Conservation (phyloP, 768 basidiomycete genomes). For the Mycena belliarum region DNA sequence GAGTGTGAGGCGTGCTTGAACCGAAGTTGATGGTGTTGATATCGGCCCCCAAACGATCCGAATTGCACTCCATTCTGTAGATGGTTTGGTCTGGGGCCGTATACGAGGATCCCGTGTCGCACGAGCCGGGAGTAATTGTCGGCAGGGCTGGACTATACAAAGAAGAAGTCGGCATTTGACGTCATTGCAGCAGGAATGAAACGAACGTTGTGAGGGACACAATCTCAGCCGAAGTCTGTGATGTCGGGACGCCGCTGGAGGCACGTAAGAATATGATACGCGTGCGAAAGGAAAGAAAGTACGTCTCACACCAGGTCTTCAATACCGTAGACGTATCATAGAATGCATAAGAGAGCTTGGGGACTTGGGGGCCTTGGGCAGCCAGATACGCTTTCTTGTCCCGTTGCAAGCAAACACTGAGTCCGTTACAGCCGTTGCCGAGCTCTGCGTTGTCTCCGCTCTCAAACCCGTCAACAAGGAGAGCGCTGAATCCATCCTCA, state of each 20-base stretch:
- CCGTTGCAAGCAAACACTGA: neutral
- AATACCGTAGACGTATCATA: neutral
- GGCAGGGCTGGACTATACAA: too few species aligned
- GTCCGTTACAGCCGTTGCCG: neutral
- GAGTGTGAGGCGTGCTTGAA: neutral
- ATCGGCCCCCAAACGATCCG: neutral
- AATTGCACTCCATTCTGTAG: neutral
- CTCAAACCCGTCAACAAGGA: neutral
- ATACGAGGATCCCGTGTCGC: neutral
- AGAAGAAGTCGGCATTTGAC: too few species aligned
- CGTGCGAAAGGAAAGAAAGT: neutral
- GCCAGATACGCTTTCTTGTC: neutral
- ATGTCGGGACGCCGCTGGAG: neutral
- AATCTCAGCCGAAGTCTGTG: neutral
- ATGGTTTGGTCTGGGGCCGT: neutral
- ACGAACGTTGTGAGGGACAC: neutral
- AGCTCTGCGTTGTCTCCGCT: neutral
- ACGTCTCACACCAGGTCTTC: neutral
- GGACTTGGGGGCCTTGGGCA: too few species aligned
- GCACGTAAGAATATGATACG: neutral
- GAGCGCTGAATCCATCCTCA: neutral
- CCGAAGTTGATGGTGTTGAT: neutral
- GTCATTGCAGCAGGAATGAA: too few species aligned
- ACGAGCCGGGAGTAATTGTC: too few species aligned
- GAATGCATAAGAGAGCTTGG: neutral